These are phyloP conservation scores for Diversispora eburnea DNA, from an alignment of 192 early-diverging fungal genomes.

Conservation along the genomic window DNA sequence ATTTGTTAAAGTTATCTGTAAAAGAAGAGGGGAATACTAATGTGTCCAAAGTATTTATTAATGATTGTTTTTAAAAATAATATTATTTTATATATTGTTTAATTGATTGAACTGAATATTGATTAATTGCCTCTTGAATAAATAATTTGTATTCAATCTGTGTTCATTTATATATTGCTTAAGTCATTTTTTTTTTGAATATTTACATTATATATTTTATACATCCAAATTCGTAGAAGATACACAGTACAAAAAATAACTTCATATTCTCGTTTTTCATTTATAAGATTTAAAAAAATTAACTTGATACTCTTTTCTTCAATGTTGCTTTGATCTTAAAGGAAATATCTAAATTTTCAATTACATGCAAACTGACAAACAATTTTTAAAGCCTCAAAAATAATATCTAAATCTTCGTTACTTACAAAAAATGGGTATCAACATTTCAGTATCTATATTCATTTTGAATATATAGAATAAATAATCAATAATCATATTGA, in stretches of 20 bases:
- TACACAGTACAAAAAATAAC: conserved; percentile 27
- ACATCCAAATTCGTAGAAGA: conserved; percentile 27
- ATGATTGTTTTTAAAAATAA: too few species aligned
- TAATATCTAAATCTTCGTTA: neutral
- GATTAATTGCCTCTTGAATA: conserved; percentile 1
- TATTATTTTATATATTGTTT: too few species aligned
- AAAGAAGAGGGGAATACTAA: too few species aligned
- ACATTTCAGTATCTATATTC: conserved; percentile 6
- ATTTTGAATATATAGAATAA: conserved; percentile 27
- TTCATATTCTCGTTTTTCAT: conserved; percentile 20
- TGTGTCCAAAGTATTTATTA: too few species aligned
- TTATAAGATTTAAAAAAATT: conserved; percentile 6
- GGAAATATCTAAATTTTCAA: conserved; percentile 22
- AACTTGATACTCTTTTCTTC: conserved; percentile 17
- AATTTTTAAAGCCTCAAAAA: conserved; percentile 23
- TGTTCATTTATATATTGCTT: neutral
- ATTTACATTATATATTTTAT: neutral
- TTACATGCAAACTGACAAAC: conserved; percentile 10
- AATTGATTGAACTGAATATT: too few species aligned
- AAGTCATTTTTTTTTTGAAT: conserved; percentile 1
- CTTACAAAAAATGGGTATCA: conserved; percentile 29
- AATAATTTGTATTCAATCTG: neutral
- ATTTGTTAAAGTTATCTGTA: too few species aligned
- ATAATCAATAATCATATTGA: conserved; percentile 24
- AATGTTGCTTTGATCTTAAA: conserved; percentile 19